Percentiles rank a stretch among this genome's conserved stretches.
phyloP scores from a whole-genome alignment of 2,329 filamentous ascomycete genomes.

The Didymella glomerata region DNA sequence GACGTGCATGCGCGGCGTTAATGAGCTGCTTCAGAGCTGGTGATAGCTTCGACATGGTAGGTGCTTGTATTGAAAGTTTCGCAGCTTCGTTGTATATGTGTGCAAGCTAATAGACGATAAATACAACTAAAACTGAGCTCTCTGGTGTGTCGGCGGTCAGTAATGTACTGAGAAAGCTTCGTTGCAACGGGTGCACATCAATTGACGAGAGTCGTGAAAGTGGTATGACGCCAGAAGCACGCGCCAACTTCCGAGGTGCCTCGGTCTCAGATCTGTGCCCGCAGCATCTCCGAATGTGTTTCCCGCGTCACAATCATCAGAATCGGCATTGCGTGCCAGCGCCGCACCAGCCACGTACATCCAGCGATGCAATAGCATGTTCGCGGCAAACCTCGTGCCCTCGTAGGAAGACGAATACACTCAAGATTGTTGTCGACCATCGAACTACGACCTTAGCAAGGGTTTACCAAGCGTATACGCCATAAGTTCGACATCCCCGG shows the following conservation, averaged over 20 bases:
- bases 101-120: not conserved
- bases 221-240: conserved; percentile 18
- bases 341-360: not conserved
- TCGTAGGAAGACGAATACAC: not conserved
- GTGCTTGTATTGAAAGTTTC: not conserved
- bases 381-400: not conserved
- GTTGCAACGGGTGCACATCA: conserved; percentile 14
- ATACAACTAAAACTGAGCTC: not conserved
- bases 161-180: not conserved
- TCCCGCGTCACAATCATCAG: not conserved
- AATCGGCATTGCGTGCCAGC: not conserved
- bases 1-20: conserved; percentile 47
- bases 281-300: not conserved
- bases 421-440: not conserved
- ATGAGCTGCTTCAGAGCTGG: conserved; percentile 48
- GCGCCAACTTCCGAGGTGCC: conserved; percentile 11
- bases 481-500: not conserved
- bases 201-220: conserved; percentile 16
- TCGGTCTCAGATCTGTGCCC: conserved; percentile 12
- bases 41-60: conserved; percentile 49
- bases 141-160: not conserved
- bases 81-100: not conserved
- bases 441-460: not conserved
- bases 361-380: not conserved
- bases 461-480: not conserved